A percentile compares a stretch with the other conserved stretches of the same genome.
Evolutionary conservation across 345 rosid species (phyloP).

Genomic region (Stellera chamaejasme): DNA sequence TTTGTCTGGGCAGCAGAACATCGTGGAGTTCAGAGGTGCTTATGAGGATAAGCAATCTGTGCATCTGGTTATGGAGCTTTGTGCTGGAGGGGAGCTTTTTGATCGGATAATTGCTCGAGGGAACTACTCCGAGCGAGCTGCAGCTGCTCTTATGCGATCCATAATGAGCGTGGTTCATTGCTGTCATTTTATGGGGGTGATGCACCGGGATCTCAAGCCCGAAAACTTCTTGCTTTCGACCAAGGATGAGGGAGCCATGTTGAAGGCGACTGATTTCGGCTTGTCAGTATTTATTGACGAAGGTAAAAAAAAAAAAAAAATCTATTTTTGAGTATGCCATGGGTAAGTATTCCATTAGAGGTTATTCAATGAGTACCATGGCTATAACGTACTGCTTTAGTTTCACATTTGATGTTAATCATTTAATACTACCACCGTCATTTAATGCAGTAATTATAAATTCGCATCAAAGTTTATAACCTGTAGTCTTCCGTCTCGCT

Average conservation of each 20-base stretch:
- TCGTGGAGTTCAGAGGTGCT: conserved; percentile 72
- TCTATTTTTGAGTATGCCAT: neutral
- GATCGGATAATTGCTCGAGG: conserved; percentile 67
- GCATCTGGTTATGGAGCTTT: conserved; percentile 86
- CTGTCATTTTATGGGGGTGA: conserved; percentile 86
- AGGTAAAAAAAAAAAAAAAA: conserved; percentile 26
- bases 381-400: too few species aligned
- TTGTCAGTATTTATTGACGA: conserved; percentile 78
- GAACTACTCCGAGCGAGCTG: conserved; percentile 74
- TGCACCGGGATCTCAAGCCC: conserved; percentile 89
- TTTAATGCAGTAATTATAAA: too few species aligned
- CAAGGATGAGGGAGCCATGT: conserved; percentile 49
- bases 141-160: conserved; percentile 48
- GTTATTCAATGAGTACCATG: too few species aligned
- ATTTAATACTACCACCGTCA: too few species aligned
- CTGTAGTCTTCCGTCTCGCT: too few species aligned
- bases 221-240: conserved; percentile 78
- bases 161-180: conserved; percentile 70
- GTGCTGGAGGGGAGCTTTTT: conserved; percentile 91
- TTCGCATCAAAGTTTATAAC: too few species aligned
- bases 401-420: too few species aligned
- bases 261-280: conserved; percentile 87
- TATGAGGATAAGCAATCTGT: conserved; percentile 71
- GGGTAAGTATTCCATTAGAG: neutral
- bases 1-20: conserved; percentile 73